These are phyloP conservation scores for Beverwykella pulmonaria DNA, from an alignment of 495 filamentous ascomycete genomes.

Conservation along the genomic window DNA sequence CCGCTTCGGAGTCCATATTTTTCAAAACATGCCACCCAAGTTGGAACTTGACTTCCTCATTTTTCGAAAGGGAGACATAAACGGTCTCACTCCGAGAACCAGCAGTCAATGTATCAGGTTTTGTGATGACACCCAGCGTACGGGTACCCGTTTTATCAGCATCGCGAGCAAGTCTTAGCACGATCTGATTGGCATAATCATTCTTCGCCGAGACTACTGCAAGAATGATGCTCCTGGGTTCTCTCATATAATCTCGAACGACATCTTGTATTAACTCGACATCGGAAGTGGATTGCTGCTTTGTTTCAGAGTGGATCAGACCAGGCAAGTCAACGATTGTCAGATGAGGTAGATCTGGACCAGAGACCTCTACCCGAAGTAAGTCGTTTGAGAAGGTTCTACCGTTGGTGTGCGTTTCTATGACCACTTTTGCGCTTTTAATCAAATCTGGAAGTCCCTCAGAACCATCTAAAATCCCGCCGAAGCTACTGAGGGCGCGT, in stretches of 20 bases:
- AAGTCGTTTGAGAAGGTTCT: conserved; percentile 17
- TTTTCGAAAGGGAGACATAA: conserved; percentile 35
- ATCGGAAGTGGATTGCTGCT: conserved; percentile 36
- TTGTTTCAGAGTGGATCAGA: conserved; percentile 19
- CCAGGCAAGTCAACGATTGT: conserved; percentile 30
- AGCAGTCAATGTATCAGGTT: conserved; percentile 39
- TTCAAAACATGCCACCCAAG: conserved; percentile 44
- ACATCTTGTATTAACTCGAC: conserved; percentile 30
- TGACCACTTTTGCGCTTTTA: conserved; percentile 36
- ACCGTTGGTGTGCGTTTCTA: conserved; percentile 19
- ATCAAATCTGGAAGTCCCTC: conserved; percentile 20
- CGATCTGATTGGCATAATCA: conserved; percentile 41
- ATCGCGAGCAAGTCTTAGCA: conserved; percentile 31
- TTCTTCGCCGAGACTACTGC: conserved; percentile 43
- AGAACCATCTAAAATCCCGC: conserved; percentile 2
- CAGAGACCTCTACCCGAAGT: conserved; percentile 24
- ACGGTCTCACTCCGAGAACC: conserved; percentile 37
- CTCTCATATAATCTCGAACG: conserved; percentile 35
- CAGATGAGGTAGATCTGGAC: conserved; percentile 26
- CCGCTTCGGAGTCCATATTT: conserved; percentile 32
- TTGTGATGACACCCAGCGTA: conserved; percentile 45
- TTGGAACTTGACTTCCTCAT: conserved; percentile 31
- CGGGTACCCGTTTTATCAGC: conserved; percentile 36
- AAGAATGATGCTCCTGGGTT: conserved; percentile 39
- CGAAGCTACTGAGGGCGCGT: no score